phyloP scores from a whole-genome alignment of 768 basidiomycete species.

The Mycena leptocephala region DNA sequence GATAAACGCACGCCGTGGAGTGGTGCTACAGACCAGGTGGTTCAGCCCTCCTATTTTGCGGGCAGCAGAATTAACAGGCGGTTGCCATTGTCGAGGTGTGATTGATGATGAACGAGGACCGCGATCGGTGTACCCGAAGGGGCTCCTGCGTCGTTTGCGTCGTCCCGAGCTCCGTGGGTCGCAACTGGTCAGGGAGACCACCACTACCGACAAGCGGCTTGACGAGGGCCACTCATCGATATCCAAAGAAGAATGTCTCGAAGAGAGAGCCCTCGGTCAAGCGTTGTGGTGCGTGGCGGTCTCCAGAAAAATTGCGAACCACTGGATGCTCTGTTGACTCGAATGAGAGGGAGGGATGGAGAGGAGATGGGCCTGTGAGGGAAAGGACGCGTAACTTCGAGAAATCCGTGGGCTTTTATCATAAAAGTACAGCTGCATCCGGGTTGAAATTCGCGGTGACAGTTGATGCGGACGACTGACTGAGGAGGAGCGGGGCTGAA shows the following conservation, averaged over 20 bases:
- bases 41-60: too few relatives aligned
- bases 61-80: not conserved
- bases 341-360: not conserved
- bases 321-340: not conserved
- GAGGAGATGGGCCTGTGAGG: not conserved
- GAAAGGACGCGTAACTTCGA: too few relatives aligned
- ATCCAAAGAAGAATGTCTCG: not conserved
- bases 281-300: constrained; percentile 32
- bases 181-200: constrained; percentile 14
- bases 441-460: constrained; percentile 26
- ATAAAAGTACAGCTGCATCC: not conserved
- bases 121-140: too few relatives aligned
- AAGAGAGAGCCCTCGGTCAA: constrained; percentile 27
- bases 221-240: constrained; percentile 24
- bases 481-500: constrained; percentile 19
- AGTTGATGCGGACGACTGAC: constrained; percentile 16
- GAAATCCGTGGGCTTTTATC: constrained; percentile 10
- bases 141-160: not conserved
- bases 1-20: not conserved
- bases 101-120: too few relatives aligned
- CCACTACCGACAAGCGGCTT: constrained; percentile 41
- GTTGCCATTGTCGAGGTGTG: not conserved
- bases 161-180: not conserved
- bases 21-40: too few relatives aligned
- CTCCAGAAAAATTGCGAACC: not conserved